phyloP scores from a whole-genome alignment of 345 rosid genomes.

The Geranium rotundifolium region DNA sequence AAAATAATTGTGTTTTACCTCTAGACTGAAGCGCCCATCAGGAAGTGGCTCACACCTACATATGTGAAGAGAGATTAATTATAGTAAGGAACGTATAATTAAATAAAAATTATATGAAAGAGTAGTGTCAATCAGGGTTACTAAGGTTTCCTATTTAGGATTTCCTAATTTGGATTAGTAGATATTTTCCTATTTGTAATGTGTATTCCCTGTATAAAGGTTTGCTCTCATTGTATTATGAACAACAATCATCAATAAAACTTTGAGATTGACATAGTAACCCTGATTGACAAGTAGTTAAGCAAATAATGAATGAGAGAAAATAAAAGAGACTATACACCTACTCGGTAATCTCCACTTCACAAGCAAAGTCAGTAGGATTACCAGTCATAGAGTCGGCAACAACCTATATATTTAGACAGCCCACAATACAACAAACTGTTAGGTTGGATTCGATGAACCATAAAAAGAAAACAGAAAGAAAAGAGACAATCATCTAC shows the following conservation, averaged over 20 bases:
- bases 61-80: not conserved
- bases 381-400: slow-evolving; percentile 55
- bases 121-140: too few species aligned
- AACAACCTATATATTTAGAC: slow-evolving; percentile 45
- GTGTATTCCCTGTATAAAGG: too few species aligned
- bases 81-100: not conserved
- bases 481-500: slow-evolving; percentile 22
- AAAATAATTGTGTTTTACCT: slow-evolving; percentile 30
- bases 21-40: slow-evolving; percentile 78
- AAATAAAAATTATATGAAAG: too few species aligned
- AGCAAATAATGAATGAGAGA: too few species aligned
- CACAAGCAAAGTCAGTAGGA: slow-evolving; percentile 79
- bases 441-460: slow-evolving; percentile 4
- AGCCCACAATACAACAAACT: not conserved
- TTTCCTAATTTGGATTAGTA: too few species aligned
- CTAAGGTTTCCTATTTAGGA: too few species aligned
- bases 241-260: too few species aligned
- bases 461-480: slow-evolving; percentile 6
- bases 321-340: slow-evolving; percentile 13
- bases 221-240: too few species aligned
- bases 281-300: too few species aligned
- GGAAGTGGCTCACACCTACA: slow-evolving; percentile 92
- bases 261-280: too few species aligned
- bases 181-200: too few species aligned
- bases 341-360: slow-evolving; percentile 96